Conservation (phyloP, 805 yeast genomes). For the Wickerhamiella bombiphila region DNA sequence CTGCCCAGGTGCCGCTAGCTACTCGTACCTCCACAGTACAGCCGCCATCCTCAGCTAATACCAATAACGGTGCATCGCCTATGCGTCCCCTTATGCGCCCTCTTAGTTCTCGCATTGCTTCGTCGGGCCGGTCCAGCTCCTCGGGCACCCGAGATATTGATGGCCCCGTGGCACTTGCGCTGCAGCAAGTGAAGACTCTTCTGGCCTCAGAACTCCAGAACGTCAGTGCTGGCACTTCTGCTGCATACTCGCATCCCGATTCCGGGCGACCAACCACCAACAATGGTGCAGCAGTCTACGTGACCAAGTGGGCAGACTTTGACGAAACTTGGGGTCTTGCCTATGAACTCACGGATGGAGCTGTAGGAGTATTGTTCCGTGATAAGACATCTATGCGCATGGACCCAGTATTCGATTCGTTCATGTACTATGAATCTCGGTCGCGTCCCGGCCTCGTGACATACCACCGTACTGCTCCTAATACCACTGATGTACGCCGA, state of each 20-base stretch:
- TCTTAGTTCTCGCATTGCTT: background rate
- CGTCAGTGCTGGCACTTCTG: background rate
- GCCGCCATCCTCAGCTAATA: background rate
- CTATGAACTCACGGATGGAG: conserved; percentile 78
- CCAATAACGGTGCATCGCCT: background rate
- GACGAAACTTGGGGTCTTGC: conserved; percentile 92
- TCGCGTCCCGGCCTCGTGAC: conserved; percentile 13
- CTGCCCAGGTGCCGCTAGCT: background rate
- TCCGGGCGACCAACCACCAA: background rate
- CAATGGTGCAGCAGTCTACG: conserved; percentile 27
- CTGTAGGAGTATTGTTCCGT: conserved; percentile 79
- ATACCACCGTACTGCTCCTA: conserved; percentile 28
- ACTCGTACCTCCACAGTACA: background rate
- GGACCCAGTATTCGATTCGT: conserved; percentile 38
- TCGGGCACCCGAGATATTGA: background rate
- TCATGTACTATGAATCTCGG: conserved; percentile 49
- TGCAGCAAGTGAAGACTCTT: too few relatives aligned
- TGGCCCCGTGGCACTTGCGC: background rate
- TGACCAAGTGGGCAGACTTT: conserved; percentile 96
- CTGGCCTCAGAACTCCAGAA: background rate
- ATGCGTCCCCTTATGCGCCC: too few relatives aligned
- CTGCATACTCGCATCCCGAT: background rate
- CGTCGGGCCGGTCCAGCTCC: background rate
- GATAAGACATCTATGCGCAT: conserved; percentile 68
- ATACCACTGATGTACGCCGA: conserved; percentile 24